Percentiles rank a stretch among this genome's conserved stretches.
phyloP scores from a whole-genome alignment of 1,139 yeast species.

The Zygoascus sp. region DNA sequence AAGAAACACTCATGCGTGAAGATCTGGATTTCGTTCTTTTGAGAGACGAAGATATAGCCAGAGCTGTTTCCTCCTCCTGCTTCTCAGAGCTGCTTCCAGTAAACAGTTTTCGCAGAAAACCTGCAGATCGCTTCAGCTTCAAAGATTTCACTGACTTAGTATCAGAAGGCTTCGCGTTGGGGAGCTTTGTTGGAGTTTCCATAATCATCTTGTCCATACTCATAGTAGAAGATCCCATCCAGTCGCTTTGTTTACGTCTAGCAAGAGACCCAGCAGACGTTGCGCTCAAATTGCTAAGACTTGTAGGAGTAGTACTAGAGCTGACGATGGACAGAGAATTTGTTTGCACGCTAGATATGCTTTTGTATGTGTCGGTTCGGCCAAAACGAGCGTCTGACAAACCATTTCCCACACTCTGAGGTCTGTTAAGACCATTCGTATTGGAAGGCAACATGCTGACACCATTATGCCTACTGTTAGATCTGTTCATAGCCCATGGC shows the following conservation, averaged over 20 bases:
- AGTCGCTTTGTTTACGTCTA: slow-evolving; percentile 49
- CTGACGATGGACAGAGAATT: slow-evolving; percentile 25
- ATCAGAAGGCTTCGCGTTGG: slow-evolving; percentile 20
- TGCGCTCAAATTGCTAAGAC: slow-evolving; percentile 59
- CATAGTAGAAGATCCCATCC: neutral
- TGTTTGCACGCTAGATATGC: slow-evolving; percentile 27
- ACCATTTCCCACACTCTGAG: neutral
- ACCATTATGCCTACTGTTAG: neutral
- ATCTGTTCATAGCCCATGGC: slow-evolving; percentile 3
- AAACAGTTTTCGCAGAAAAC: slow-evolving; percentile 52
- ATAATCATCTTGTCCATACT: slow-evolving; percentile 1
- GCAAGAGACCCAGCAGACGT: slow-evolving; percentile 84
- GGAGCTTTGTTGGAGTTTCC: slow-evolving; percentile 26
- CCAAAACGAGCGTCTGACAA: neutral
- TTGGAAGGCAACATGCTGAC: neutral
- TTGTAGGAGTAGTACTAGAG: slow-evolving; percentile 31
- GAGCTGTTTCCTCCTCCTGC: neutral
- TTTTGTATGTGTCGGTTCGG: slow-evolving; percentile 26
- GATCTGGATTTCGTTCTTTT: slow-evolving; percentile 26
- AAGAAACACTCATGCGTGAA: slow-evolving; percentile 24
- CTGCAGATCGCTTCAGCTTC: slow-evolving; percentile 37
- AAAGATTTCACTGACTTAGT: slow-evolving; percentile 21
- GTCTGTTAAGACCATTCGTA: neutral
- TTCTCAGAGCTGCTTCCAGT: slow-evolving; percentile 19
- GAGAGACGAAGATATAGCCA: slow-evolving; percentile 12